These are phyloP conservation scores for Malus hybrid DNA, from an alignment of 331 rosid genomes.

Conservation along the genomic window DNA sequence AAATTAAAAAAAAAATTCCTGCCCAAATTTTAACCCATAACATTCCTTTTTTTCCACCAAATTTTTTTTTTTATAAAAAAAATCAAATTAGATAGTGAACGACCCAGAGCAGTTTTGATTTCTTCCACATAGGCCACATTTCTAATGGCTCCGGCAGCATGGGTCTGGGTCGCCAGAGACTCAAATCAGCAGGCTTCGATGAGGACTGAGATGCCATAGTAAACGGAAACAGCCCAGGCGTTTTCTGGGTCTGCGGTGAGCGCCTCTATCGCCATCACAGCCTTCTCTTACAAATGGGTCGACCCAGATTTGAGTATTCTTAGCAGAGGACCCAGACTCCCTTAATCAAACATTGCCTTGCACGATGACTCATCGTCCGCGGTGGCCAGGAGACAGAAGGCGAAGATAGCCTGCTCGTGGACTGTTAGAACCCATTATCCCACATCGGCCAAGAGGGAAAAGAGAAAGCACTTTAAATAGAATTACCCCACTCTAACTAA, in stretches of 20 bases:
- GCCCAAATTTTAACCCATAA: too few species aligned
- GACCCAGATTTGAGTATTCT: conserved; percentile 36
- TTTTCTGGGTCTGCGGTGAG: conserved; percentile 40
- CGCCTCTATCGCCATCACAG: conserved; percentile 38
- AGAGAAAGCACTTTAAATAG: too few species aligned
- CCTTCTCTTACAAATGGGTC: conserved; percentile 28
- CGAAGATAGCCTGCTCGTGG: conserved; percentile 33
- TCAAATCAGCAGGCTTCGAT: conserved; percentile 50
- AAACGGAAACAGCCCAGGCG: conserved; percentile 50
- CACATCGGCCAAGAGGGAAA: too few species aligned
- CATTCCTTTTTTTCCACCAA: too few species aligned
- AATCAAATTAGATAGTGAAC: too few species aligned
- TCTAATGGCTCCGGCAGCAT: conserved; percentile 40
- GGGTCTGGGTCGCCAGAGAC: conserved; percentile 23
- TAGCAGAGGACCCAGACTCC: conserved; percentile 40
- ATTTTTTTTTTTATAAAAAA: too few species aligned
- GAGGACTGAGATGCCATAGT: conserved; percentile 34
- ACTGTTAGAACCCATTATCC: too few species aligned
- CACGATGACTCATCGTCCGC: conserved; percentile 37
- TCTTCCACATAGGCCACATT: conserved; percentile 39
- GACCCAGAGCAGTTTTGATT: conserved; percentile 22
- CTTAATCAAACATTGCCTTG: conserved; percentile 39
- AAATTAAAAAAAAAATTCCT: too few species aligned
- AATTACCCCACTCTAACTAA: too few species aligned
- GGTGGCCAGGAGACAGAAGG: conserved; percentile 32